Evolutionary conservation across 345 rosid species (phyloP).

Genomic region (Acer yangbiense): DNA sequence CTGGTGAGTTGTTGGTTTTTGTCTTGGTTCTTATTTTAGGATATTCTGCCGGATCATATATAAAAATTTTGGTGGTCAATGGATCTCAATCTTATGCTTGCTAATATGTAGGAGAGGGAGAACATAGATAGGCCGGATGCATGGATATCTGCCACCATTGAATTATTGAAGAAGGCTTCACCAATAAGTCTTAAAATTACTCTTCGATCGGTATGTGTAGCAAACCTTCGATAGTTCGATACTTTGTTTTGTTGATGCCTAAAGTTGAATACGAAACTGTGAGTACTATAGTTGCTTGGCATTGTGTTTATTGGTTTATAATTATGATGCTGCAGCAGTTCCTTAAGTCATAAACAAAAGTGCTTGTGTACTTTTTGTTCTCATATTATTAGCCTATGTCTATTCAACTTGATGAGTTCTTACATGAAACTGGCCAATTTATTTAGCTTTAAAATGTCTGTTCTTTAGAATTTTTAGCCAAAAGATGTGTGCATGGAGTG

Average conservation of each 20-base stretch:
- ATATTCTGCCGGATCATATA: constrained; percentile 8
- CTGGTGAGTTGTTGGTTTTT: constrained; percentile 55
- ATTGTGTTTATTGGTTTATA: neutral
- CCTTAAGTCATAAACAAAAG: neutral
- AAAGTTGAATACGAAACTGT: neutral
- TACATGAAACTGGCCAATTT: neutral
- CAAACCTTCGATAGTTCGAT: neutral
- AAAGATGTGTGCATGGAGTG: neutral
- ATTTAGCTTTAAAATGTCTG: neutral
- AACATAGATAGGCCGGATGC: constrained; percentile 35
- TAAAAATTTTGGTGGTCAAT: neutral
- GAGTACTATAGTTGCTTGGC: neutral
- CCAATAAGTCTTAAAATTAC: constrained; percentile 89
- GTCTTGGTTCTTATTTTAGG: neutral
- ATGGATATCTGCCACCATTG: constrained; percentile 62
- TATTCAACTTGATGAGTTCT: neutral
- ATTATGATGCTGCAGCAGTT: constrained; percentile 1
- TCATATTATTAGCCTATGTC: neutral
- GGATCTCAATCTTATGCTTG: constrained; percentile 15
- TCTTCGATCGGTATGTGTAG: constrained; percentile 62
- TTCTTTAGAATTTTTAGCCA: neutral
- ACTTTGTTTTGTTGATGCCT: neutral
- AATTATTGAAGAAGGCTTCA: constrained; percentile 66
- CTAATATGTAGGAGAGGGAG: constrained; percentile 59
- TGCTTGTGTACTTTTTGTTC: neutral